phyloP scores from a whole-genome alignment of 2,329 filamentous ascomycete species.

The Esteya vermicola region DNA sequence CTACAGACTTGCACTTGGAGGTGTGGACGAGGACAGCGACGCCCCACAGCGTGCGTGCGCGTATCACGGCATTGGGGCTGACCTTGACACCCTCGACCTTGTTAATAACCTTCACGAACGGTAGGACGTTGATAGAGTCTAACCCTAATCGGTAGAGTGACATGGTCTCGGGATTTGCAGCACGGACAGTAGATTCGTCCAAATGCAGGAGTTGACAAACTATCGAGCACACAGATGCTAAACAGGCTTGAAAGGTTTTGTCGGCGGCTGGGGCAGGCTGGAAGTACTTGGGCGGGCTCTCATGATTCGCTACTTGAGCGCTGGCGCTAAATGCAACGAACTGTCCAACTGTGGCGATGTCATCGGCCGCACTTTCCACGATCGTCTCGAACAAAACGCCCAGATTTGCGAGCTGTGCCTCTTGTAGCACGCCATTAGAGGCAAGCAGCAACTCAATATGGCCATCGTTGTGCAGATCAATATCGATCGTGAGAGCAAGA shows the following conservation, averaged over 20 bases:
- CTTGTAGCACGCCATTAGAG: slow-evolving; percentile 1
- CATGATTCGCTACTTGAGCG: no score
- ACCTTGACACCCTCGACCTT: slow-evolving; percentile 7
- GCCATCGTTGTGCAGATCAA: slow-evolving; percentile 11
- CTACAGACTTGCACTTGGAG: slow-evolving; percentile 1
- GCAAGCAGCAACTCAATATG: slow-evolving; percentile 6
- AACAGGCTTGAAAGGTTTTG: not conserved
- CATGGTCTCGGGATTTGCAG: slow-evolving; percentile 1
- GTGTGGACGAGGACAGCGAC: slow-evolving; percentile 8
- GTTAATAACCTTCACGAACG: slow-evolving; percentile 10
- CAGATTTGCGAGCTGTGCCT: slow-evolving; percentile 1
- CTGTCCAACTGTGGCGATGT: slow-evolving; percentile 2
- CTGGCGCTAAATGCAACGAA: slow-evolving; percentile 1
- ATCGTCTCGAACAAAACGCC: slow-evolving; percentile 9
- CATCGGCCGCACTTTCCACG: slow-evolving; percentile 3
- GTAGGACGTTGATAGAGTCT: slow-evolving; percentile 12
- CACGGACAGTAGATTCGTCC: slow-evolving; percentile 4
- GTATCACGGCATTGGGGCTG: slow-evolving; percentile 11
- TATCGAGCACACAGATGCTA: not conserved
- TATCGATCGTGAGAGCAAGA: slow-evolving; percentile 11
- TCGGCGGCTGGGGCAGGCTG: no score
- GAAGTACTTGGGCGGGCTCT: no score
- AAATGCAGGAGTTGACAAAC: slow-evolving; percentile 6
- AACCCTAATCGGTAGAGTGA: slow-evolving; percentile 12
- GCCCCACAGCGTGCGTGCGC: slow-evolving; percentile 12